Evolutionary conservation across 176 grass and related monocot species (phyloP).

Genomic region (Carex scoparia): DNA sequence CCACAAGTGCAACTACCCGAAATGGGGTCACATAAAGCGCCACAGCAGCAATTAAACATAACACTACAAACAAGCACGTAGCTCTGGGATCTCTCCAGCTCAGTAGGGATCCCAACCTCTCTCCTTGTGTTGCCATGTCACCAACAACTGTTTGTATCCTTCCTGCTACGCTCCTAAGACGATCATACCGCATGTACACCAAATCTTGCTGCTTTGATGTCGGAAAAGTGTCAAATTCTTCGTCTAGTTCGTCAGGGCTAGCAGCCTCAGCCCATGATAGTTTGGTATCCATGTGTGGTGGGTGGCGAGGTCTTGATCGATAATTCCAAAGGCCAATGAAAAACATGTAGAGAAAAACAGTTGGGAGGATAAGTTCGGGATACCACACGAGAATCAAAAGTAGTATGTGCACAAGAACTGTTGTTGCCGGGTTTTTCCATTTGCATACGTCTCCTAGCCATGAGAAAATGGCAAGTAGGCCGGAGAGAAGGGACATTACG

Average conservation of each 20-base stretch:
- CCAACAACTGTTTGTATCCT: constrained; percentile 84
- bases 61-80: constrained; percentile 52
- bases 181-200: constrained; percentile 75
- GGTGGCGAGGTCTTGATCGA: constrained; percentile 48
- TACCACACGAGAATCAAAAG: constrained; percentile 86
- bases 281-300: constrained; percentile 87
- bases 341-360: constrained; percentile 95
- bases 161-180: constrained; percentile 67
- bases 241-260: constrained; percentile 75
- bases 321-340: constrained; percentile 80
- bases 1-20: constrained; percentile 55
- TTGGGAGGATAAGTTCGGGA: constrained; percentile 87
- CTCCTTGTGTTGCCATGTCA: constrained; percentile 91
- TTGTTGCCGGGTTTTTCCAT: constrained; percentile 80
- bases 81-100: constrained; percentile 84
- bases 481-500: constrained; percentile 51
- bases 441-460: constrained; percentile 69
- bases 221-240: constrained; percentile 97
- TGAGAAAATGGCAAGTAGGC: constrained; percentile 30
- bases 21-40: constrained; percentile 81
- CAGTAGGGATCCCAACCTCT: constrained; percentile 63
- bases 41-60: constrained; percentile 64
- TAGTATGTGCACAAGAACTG: constrained; percentile 65
- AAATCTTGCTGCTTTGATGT: constrained; percentile 56
- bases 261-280: constrained; percentile 68